Evolutionary conservation across 78 protist species (phyloP), one percentile per base, ranked within the genome.

Genomic region (Bodo saltans): DNA sequence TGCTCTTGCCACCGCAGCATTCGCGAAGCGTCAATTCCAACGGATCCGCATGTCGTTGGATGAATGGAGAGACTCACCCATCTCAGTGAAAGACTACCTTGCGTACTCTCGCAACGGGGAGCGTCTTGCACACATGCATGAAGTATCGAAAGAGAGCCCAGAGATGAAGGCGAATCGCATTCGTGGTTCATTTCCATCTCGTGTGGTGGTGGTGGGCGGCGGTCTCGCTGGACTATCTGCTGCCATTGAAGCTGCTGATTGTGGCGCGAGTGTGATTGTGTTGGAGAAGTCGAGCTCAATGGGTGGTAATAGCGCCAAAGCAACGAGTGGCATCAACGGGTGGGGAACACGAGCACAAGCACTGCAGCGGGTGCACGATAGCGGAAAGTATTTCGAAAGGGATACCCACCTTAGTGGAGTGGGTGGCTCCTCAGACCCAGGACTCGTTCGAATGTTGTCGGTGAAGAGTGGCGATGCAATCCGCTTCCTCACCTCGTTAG

Each of bases 301-400:
- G 11, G 94, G 94, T 1, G 94, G 94, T 42, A 91, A 91, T 83
- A 73, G 85, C 0, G 87, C 91, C 42, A 91, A 91, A 70, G 94
- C 94, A n/a, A 73, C 91, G 32, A 83, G 88, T 0, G 91, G 94
- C 35, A 88, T 91, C n/a, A 91, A 91, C 78, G 94, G 41, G 25
- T 23, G 32, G 67, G 67, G 21, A 8, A 8, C 69, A 35, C 34
- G 8, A 26, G 25, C 79, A 74, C 52, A 42, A 74, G 34, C 35
- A n/a, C 34, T 33, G 35, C 79, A 74, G 12, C 79, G 21, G 21
- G 29, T 33, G 21, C 52, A 74, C 12, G 32, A 35, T 32, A 33
- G 29, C 34, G 38, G 52, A 40, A 74, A 29, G 68, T 69, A 70
- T 25, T 12, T 29, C 40, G 90, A 88, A 25, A 78, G 87, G 28